These are phyloP conservation scores for Gynostemma pentaphyllum DNA, from an alignment of 306 rosid species.

Conservation along the genomic window DNA sequence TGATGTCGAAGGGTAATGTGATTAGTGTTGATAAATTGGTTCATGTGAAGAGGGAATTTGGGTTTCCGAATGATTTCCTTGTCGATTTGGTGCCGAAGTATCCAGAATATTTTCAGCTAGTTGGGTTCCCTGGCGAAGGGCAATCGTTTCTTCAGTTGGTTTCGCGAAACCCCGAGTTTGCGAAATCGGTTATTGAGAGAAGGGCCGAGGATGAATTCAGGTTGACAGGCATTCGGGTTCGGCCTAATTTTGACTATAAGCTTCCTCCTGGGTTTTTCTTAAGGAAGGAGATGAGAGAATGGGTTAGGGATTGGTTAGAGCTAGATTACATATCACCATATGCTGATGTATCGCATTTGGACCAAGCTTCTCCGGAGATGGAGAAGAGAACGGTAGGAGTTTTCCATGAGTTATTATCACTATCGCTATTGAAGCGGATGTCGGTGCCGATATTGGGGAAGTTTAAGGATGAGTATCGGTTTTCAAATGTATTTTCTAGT, in stretches of 20 bases:
- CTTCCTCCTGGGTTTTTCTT: conserved; percentile 63
- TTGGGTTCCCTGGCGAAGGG: conserved; percentile 56
- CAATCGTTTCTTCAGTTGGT: conserved; percentile 60
- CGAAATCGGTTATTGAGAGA: conserved; percentile 61
- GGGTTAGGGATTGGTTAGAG: conserved; percentile 94
- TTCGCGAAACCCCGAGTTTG: conserved; percentile 55
- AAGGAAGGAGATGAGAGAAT: conserved; percentile 82
- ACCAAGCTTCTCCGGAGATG: conserved; percentile 61
- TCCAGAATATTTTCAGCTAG: conserved; percentile 54
- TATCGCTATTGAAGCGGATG: conserved; percentile 61
- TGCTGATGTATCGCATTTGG: conserved; percentile 45
- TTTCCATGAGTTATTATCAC: conserved; percentile 51
- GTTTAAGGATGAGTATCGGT: conserved; percentile 62
- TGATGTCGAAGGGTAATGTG: conserved; percentile 61
- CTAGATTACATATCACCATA: conserved; percentile 67
- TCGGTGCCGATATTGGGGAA: conserved; percentile 72
- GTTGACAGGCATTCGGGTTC: conserved; percentile 44
- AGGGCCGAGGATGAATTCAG: conserved; percentile 63
- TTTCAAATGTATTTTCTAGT: conserved; percentile 63
- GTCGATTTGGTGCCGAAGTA: conserved; percentile 70
- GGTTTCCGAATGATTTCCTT: conserved; percentile 75
- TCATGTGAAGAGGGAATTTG: conserved; percentile 80
- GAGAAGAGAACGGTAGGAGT: conserved; percentile 48
- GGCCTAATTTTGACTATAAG: conserved; percentile 60
- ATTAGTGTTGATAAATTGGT: conserved; percentile 69